Evolutionary conservation across 1,284 basidiomycete genomes (phyloP), one percentile per base, ranked within the genome.

Genomic region (Ustilago xerochloae): DNA sequence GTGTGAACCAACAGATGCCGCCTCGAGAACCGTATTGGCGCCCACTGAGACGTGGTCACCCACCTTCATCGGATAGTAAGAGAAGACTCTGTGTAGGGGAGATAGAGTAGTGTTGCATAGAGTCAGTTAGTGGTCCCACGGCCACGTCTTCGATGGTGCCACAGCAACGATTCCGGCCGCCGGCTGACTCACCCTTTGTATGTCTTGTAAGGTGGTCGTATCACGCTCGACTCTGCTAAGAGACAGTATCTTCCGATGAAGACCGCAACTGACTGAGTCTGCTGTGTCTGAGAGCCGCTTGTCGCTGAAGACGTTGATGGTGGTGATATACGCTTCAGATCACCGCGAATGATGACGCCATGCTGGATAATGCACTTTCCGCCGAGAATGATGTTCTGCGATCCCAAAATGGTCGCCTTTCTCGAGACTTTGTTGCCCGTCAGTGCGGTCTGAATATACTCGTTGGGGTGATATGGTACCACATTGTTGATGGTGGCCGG

Each of bases 11-110:
- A 99, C 93, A 2, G 91, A 92, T 0, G 95, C 94, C 1, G 97
- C 96, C 86, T 99, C 95, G 15, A 99, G 89, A 54, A 99, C 90
- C 29, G 90, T 90, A 65, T 90, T 89, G 16, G 91, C 89, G 5
- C 96, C 97, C 50, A 99, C 93, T 66, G 94, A 91, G 26, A 98
- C 96, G 83, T 93, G 91, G 85, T 99, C 95, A 2, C 93, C 93
- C 28, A 99, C 90, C 84, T 96, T 94, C 90, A 97, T 93, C 2
- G 97, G 96, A 81, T 98, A 97, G 85, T 97, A 98, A 78, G 97
- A 97, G 88, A 97, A 97, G 63, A 90, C 90, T 52, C 79, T 78
- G 64, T 3, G 13, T 9, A 43, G 12, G 18, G 15, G 35, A 38
- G 12, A 16, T 24, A 22, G 32, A n/a, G n/a, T n/a, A n/a, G n/a